A percentile compares a stretch with the other conserved stretches of the same genome.
phyloP scores from a whole-genome alignment of 1,284 basidiomycete genomes.

The Cryptococcus sp. region DNA sequence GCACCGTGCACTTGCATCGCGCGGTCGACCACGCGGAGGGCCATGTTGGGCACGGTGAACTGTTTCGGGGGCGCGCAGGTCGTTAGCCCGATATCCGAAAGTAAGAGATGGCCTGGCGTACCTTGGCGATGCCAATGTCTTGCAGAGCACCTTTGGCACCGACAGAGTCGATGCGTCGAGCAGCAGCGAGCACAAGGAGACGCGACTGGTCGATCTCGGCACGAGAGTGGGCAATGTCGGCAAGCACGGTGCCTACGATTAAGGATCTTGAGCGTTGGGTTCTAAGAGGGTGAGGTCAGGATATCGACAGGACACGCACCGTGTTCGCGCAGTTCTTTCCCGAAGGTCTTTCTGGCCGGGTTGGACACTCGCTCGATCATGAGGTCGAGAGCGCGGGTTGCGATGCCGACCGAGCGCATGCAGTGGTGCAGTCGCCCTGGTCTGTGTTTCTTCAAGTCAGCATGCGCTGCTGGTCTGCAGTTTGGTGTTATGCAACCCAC shows the following conservation, averaged over 20 bases:
- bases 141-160: constrained; percentile 92
- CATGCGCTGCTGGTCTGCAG: background rate
- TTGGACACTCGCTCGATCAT: constrained; percentile 92
- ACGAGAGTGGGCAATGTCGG: constrained; percentile 84
- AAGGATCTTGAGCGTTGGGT: background rate
- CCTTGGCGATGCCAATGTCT: constrained; percentile 97
- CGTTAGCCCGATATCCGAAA: background rate
- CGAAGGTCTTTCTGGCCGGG: constrained; percentile 85
- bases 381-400: constrained; percentile 77
- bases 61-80: constrained; percentile 37
- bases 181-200: constrained; percentile 85
- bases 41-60: constrained; percentile 90
- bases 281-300: background rate
- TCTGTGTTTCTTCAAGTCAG: constrained; percentile 49
- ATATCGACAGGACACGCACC: constrained; percentile 54
- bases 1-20: constrained; percentile 94
- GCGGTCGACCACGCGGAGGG: constrained; percentile 80
- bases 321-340: constrained; percentile 85
- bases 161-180: constrained; percentile 85
- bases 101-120: constrained; percentile 39
- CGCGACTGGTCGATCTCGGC: constrained; percentile 88
- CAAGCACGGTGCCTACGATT: constrained; percentile 72
- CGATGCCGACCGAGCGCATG: constrained; percentile 93
- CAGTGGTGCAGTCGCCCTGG: constrained; percentile 97
- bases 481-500: constrained; percentile 53